These are phyloP conservation scores for Caryopteris hybrid DNA, from an alignment of 305 asterid genomes.

Conservation along the genomic window DNA sequence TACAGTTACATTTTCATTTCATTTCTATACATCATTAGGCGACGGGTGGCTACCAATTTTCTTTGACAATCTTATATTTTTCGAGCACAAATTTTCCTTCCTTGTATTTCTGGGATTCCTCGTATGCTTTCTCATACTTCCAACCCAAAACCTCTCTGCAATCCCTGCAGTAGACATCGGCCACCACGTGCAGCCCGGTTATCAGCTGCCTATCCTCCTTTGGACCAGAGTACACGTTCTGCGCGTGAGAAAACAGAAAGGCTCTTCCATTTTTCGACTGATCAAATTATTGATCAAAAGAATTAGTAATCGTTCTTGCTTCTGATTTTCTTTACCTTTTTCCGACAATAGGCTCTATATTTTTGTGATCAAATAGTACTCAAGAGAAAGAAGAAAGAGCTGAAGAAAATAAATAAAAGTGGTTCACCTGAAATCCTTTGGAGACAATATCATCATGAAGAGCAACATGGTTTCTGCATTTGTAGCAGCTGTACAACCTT, in stretches of 20 bases:
- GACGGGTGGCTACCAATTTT: constrained; percentile 24
- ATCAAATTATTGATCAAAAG: not conserved
- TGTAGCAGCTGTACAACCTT: constrained; percentile 57
- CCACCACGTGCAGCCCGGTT: constrained; percentile 52
- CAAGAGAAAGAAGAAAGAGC: too few species aligned
- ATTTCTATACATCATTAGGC: too few species aligned
- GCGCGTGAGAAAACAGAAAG: constrained; percentile 43
- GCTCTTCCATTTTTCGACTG: constrained; percentile 55
- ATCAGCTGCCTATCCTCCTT: constrained; percentile 45
- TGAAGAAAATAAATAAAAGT: not conserved
- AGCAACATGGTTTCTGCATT: constrained; percentile 54
- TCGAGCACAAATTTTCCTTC: constrained; percentile 53
- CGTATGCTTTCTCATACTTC: constrained; percentile 54
- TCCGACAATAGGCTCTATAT: too few species aligned
- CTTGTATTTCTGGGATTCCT: constrained; percentile 49
- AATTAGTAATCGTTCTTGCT: constrained; percentile 1
- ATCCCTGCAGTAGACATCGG: constrained; percentile 46
- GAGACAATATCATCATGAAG: constrained; percentile 58
- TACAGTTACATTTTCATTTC: too few species aligned
- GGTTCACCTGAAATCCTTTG: constrained; percentile 58
- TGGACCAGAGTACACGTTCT: constrained; percentile 33
- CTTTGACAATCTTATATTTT: constrained; percentile 43
- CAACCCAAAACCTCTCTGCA: constrained; percentile 58
- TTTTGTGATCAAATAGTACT: too few species aligned
- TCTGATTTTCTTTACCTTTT: too few species aligned